Conservation (phyloP, 148 eudicot species). For the Amaranthus cruentus region DNA sequence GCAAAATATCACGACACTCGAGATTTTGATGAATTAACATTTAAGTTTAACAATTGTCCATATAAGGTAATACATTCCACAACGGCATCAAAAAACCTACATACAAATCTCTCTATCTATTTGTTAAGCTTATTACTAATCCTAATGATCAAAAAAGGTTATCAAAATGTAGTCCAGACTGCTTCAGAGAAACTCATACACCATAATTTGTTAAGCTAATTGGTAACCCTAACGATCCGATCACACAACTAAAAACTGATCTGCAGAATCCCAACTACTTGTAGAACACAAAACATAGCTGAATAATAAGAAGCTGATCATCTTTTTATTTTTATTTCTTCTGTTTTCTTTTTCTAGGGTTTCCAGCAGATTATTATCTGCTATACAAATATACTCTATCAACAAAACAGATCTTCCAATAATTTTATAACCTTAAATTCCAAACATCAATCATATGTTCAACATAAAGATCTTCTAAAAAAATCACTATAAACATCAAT, state of each 20-base stretch:
- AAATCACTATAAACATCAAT: background rate
- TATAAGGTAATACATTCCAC: background rate
- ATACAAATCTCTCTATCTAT: too few species aligned
- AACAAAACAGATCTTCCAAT: background rate
- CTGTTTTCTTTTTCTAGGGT: background rate
- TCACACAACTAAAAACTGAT: background rate
- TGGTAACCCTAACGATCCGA: slow-evolving; percentile 11
- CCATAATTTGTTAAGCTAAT: background rate
- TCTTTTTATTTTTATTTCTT: background rate
- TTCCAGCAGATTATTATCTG: slow-evolving; percentile 3
- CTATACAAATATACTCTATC: background rate
- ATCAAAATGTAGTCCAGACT: background rate
- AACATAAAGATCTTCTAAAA: slow-evolving; percentile 1
- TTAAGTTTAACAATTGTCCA: background rate
- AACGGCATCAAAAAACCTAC: background rate
- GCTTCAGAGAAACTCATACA: slow-evolving; percentile 1
- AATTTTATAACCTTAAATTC: slow-evolving; percentile 13
- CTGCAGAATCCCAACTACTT: background rate
- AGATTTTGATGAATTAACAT: background rate
- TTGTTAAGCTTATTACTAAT: too few species aligned
- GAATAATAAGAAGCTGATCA: slow-evolving; percentile 12
- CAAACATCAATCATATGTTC: background rate
- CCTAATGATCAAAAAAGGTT: background rate
- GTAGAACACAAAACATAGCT: background rate
- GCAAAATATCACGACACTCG: background rate